A percentile compares a stretch with the other conserved stretches of the same genome.
phyloP scores from a whole-genome alignment of 2,329 filamentous ascomycete species.

The Aspergillus niger region DNA sequence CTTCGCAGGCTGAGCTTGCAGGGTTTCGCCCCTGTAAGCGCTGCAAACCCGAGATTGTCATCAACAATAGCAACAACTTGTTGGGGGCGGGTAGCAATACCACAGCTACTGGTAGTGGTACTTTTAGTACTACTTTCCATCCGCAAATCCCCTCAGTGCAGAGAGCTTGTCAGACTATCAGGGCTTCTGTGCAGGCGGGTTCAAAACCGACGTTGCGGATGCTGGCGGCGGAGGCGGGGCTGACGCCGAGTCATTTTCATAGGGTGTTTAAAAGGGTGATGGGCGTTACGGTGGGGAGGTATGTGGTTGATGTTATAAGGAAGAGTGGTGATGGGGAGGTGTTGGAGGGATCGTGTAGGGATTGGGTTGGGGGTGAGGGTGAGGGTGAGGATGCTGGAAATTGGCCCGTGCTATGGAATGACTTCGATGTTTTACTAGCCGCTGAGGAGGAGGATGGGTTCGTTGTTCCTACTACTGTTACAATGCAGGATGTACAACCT shows the following conservation, averaged over 20 bases:
- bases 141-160: slow-evolving; percentile 36
- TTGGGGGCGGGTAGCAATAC: slow-evolving; percentile 21
- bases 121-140: slow-evolving; percentile 10
- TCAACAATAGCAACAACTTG: slow-evolving; percentile 3
- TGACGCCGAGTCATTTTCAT: slow-evolving; percentile 58
- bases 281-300: slow-evolving; percentile 53
- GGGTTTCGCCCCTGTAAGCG: slow-evolving; percentile 60
- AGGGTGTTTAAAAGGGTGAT: slow-evolving; percentile 57
- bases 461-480: not conserved
- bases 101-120: too few relatives aligned
- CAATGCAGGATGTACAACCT: slow-evolving; percentile 10
- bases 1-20: slow-evolving; percentile 49
- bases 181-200: slow-evolving; percentile 25
- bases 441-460: slow-evolving; percentile 29
- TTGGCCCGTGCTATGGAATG: slow-evolving; percentile 33
- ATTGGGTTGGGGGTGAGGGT: too few relatives aligned
- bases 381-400: slow-evolving; percentile 2
- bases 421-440: slow-evolving; percentile 39
- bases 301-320: slow-evolving; percentile 22
- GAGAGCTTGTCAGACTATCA: slow-evolving; percentile 36
- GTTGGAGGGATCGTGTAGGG: slow-evolving; percentile 1
- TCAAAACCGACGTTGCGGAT: slow-evolving; percentile 46
- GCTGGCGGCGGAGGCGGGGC: slow-evolving; percentile 49
- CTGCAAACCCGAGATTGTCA: slow-evolving; percentile 47
- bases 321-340: not conserved